Conservation (phyloP, 495 filamentous ascomycete genomes). For the Clavariopsis aquatica region DNA sequence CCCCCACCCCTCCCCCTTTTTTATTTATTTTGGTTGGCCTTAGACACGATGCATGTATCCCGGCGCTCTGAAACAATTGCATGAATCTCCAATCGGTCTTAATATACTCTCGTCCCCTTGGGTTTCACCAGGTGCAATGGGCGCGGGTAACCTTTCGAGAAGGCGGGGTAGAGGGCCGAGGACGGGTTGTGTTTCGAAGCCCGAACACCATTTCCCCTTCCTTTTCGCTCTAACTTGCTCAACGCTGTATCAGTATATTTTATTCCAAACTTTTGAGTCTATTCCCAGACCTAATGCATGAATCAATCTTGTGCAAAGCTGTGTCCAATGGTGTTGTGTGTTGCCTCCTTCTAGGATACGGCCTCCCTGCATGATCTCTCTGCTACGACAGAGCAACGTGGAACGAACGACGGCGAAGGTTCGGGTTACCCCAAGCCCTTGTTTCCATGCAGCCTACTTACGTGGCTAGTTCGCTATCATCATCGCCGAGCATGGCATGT, state of each 20-base stretch:
- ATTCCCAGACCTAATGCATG: neutral
- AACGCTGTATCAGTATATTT: constrained; percentile 10
- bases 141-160: neutral
- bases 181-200: constrained; percentile 4
- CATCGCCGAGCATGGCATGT: constrained; percentile 6
- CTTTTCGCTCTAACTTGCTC: neutral
- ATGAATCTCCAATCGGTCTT: constrained; percentile 11
- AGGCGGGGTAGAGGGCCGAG: constrained; percentile 4
- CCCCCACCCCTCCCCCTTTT: no score
- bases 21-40: constrained; percentile 15
- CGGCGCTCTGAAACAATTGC: constrained; percentile 36
- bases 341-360: neutral
- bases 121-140: constrained; percentile 6
- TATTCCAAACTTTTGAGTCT: neutral
- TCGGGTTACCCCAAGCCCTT: constrained; percentile 25
- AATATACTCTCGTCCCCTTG: constrained; percentile 7
- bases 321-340: neutral
- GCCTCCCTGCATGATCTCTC: constrained; percentile 8
- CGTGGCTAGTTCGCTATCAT: constrained; percentile 15
- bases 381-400: constrained; percentile 21
- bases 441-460: constrained; percentile 16
- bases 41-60: constrained; percentile 36
- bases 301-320: neutral
- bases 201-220: neutral
- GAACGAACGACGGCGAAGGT: constrained; percentile 29